These are phyloP conservation scores for Aspergillus udagawae DNA, from an alignment of 2,329 filamentous ascomycete genomes.

Conservation along the genomic window DNA sequence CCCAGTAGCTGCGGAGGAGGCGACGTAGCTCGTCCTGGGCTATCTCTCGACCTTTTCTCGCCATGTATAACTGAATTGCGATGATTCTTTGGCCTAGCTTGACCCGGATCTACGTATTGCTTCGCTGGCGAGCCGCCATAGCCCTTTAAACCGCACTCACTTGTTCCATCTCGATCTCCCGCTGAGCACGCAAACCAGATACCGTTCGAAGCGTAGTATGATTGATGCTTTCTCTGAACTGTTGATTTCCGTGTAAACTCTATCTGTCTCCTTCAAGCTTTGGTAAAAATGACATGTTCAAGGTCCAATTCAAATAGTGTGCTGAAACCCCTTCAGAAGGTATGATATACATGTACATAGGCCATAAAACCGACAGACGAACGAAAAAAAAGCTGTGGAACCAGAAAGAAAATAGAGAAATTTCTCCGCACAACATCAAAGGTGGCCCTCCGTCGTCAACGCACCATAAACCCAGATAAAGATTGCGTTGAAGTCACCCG, in stretches of 20 bases:
- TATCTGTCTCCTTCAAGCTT: neutral
- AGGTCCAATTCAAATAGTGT: constrained; percentile 2
- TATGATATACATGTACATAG: constrained; percentile 15
- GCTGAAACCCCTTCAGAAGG: constrained; percentile 9
- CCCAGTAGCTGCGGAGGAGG: constrained; percentile 13
- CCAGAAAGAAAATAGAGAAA: neutral
- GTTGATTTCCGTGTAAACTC: neutral
- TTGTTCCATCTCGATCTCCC: neutral
- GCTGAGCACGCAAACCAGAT: neutral
- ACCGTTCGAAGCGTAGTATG: neutral
- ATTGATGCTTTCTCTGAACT: neutral
- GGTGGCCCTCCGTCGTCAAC: neutral
- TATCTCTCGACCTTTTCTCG: neutral
- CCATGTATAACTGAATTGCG: constrained; percentile 14
- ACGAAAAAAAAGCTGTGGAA: neutral
- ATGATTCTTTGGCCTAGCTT: constrained; percentile 2
- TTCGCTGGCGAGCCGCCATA: neutral
- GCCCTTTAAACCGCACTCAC: neutral
- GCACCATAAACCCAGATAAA: neutral
- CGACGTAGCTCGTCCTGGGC: constrained; percentile 8
- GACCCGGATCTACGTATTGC: neutral
- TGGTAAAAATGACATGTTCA: neutral
- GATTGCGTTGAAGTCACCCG: neutral
- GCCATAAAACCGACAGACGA: constrained; percentile 2
- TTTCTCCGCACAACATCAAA: neutral